Conservation (phyloP, 2,329 filamentous ascomycete genomes). For the Cladophialophora chaetospira region DNA sequence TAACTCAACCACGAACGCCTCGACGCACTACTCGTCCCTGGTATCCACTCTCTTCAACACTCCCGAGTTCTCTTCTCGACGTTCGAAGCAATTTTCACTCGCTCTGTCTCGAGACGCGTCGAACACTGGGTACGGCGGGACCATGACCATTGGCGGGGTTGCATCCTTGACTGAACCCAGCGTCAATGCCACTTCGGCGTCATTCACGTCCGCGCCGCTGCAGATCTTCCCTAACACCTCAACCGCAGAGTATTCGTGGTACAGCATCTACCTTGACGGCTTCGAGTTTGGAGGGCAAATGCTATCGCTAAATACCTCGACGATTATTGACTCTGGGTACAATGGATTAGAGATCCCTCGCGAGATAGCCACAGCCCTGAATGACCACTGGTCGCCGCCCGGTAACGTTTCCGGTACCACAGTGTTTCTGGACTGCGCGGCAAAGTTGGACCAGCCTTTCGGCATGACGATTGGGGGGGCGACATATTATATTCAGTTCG, state of each 20-base stretch:
- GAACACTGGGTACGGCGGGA: slow-evolving; percentile 48
- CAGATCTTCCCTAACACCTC: neutral
- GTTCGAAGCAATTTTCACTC: slow-evolving; percentile 38
- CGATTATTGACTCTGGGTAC: neutral
- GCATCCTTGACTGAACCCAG: slow-evolving; percentile 26
- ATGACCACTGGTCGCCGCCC: neutral
- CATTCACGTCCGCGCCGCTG: neutral
- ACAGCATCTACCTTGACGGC: neutral
- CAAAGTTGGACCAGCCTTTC: neutral
- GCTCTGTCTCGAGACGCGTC: slow-evolving; percentile 43
- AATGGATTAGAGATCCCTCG: neutral
- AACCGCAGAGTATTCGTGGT: neutral
- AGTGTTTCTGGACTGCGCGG: neutral
- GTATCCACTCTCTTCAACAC: neutral
- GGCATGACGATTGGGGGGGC: neutral
- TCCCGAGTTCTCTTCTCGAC: slow-evolving; percentile 33
- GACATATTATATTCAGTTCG: neutral
- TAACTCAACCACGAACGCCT: too few relatives aligned
- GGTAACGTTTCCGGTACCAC: neutral
- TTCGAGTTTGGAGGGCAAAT: neutral
- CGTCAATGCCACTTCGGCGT: slow-evolving; percentile 4
- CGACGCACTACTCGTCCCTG: neutral
- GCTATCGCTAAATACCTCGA: neutral
- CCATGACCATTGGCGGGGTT: slow-evolving; percentile 49
- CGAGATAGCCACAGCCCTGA: neutral